A percentile compares a stretch with the other conserved stretches of the same genome.
Evolutionary conservation across 352 stramenopile species (phyloP).

Genomic region (Phytopythium aichiense): DNA sequence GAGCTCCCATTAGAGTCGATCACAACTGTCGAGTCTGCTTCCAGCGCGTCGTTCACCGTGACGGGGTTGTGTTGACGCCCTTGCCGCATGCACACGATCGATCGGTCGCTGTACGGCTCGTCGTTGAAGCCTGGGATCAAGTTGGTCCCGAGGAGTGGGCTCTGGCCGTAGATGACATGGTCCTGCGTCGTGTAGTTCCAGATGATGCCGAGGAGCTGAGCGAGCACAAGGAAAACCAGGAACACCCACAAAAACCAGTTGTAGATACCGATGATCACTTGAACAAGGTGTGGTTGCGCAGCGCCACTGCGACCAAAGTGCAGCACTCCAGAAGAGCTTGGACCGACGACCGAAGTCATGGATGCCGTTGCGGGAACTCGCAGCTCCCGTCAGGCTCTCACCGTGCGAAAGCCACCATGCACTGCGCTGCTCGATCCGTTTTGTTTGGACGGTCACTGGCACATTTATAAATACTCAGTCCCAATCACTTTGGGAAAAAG

Average conservation of each 20-base stretch:
- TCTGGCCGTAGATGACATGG: background rate
- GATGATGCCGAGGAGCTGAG: slow-evolving; percentile 5
- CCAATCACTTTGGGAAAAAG: too few relatives aligned
- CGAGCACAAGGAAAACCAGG: background rate
- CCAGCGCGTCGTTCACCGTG: slow-evolving; percentile 5
- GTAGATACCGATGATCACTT: background rate
- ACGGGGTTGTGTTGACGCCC: slow-evolving; percentile 1
- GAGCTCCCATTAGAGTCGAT: background rate
- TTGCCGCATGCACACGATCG: slow-evolving; percentile 12
- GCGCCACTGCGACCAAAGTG: too few relatives aligned
- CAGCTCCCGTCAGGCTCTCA: too few relatives aligned
- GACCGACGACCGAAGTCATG: too few relatives aligned
- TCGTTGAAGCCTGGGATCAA: slow-evolving; percentile 10
- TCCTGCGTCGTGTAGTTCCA: background rate
- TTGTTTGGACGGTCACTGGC: too few relatives aligned
- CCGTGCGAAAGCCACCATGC: too few relatives aligned
- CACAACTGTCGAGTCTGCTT: background rate
- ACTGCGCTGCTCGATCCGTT: too few relatives aligned
- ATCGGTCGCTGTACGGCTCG: slow-evolving; percentile 13
- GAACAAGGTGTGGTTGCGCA: too few relatives aligned
- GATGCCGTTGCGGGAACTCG: too few relatives aligned
- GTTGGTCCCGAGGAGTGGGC: background rate
- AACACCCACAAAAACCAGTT: background rate
- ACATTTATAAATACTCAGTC: too few relatives aligned
- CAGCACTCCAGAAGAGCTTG: too few relatives aligned